Conservation (phyloP, 306 rosid genomes). For the Alnus glutinosa region DNA sequence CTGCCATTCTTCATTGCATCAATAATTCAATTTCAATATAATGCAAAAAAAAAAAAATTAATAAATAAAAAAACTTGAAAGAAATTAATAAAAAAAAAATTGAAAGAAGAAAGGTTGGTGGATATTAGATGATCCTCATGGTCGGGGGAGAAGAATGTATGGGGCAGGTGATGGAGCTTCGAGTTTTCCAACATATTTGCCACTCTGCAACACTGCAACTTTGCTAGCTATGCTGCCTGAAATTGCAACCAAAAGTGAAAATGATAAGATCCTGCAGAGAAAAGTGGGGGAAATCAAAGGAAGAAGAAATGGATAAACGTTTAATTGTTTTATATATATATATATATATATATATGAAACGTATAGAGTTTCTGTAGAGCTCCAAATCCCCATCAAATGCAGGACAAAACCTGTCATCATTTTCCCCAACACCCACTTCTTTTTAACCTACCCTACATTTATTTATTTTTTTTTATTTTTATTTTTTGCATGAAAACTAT, state of each 20-base stretch:
- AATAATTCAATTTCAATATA: not conserved
- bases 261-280: conserved; percentile 54
- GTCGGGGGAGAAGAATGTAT: conserved; percentile 80
- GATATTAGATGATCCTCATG: not conserved
- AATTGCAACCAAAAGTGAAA: conserved; percentile 52
- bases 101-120: too few species aligned
- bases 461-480: not conserved
- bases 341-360: too few species aligned
- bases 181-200: conserved; percentile 50
- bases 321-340: conserved; percentile 16
- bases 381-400: conserved; percentile 37
- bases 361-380: conserved; percentile 20
- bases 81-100: too few species aligned
- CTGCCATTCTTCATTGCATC: not conserved
- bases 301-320: not conserved
- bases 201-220: conserved; percentile 53
- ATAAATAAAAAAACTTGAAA: too few species aligned
- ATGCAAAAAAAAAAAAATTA: not conserved
- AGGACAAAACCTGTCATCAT: conserved; percentile 34
- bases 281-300: conserved; percentile 12
- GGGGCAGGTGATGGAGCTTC: conserved; percentile 77
- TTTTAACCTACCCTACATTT: conserved; percentile 21
- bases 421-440: conserved; percentile 25
- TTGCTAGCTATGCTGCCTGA: conserved; percentile 56
- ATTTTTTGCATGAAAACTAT: conserved; percentile 19